These are phyloP conservation scores for Coemansia sp. DNA, from an alignment of 192 early-diverging fungal genomes.

Conservation along the genomic window DNA sequence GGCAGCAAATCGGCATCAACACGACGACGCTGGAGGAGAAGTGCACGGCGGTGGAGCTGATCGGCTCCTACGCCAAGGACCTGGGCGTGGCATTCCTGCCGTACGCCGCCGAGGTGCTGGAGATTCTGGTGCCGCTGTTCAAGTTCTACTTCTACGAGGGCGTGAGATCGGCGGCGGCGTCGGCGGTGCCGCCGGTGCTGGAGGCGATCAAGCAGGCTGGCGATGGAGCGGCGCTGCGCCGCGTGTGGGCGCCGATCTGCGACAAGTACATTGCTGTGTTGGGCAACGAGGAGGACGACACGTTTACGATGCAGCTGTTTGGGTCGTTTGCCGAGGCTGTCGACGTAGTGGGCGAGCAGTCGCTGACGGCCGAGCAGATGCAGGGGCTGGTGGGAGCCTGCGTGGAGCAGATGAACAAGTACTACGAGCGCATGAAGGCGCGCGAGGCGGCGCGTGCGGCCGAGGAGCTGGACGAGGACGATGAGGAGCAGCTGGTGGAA, in stretches of 20 bases:
- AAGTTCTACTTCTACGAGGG: constrained; percentile 99
- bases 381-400: constrained; percentile 72
- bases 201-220: constrained; percentile 58
- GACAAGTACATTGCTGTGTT: constrained; percentile 80
- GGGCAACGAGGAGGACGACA: constrained; percentile 78
- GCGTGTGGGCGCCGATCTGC: constrained; percentile 72
- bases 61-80: constrained; percentile 91
- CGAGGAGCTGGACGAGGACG: constrained; percentile 88
- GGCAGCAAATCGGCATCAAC: constrained; percentile 95
- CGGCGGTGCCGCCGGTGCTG: constrained; percentile 81
- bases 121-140: constrained; percentile 86
- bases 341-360: constrained; percentile 23
- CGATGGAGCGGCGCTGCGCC: constrained; percentile 43
- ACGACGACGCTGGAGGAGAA: constrained; percentile 97
- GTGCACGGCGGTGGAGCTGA: constrained; percentile 97
- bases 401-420: constrained; percentile 74
- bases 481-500: constrained; percentile 84
- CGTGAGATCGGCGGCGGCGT: constrained; percentile 86
- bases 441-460: constrained; percentile 74
- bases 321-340: constrained; percentile 75
- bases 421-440: constrained; percentile 72
- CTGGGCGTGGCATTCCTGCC: constrained; percentile 87
- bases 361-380: constrained; percentile 64
- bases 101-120: constrained; percentile 81
- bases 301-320: constrained; percentile 78